Percentiles rank a stretch among this genome's conserved stretches.
Conservation (phyloP, 108 stramenopile genomes). For the Cyclotella choctawhatcheeana region DNA sequence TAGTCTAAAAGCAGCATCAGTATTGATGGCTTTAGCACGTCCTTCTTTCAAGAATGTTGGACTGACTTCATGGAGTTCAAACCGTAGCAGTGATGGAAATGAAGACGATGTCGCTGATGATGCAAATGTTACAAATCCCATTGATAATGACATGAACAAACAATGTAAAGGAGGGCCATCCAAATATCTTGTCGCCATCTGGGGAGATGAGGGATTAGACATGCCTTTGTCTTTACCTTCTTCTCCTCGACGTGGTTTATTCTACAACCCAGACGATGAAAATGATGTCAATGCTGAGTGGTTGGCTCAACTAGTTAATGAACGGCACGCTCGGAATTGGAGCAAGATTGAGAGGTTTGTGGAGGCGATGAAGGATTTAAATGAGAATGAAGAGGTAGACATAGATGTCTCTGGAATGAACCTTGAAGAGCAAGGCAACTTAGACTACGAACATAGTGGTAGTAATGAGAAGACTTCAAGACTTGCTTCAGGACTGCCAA, state of each 20-base stretch:
- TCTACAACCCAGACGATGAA: conserved; percentile 29
- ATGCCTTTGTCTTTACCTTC: conserved; percentile 70
- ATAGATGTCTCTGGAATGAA: conserved; percentile 19
- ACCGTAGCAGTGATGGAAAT: conserved; percentile 19
- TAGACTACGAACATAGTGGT: not conserved
- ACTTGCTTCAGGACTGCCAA: conserved; percentile 18
- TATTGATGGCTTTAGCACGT: conserved; percentile 78
- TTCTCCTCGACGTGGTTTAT: conserved; percentile 33
- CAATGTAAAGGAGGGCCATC: conserved; percentile 58
- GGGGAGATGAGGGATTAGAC: conserved; percentile 93
- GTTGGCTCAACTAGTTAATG: conserved; percentile 81
- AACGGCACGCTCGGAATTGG: conserved; percentile 87
- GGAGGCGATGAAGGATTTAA: conserved; percentile 39
- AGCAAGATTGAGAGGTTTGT: conserved; percentile 85
- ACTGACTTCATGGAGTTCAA: conserved; percentile 71
- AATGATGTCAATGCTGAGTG: conserved; percentile 53
- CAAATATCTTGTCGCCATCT: conserved; percentile 76
- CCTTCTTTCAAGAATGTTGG: conserved; percentile 92
- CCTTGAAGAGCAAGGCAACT: not conserved
- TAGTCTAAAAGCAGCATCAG: conserved; percentile 69
- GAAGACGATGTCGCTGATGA: conserved; percentile 2
- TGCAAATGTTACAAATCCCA: not conserved
- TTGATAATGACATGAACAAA: conserved; percentile 9
- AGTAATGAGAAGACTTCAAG: conserved; percentile 15
- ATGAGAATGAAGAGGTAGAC: conserved; percentile 32